These are phyloP conservation scores for Cryptococcus sp. DNA, from an alignment of 1,284 basidiomycete genomes.

Conservation along the genomic window DNA sequence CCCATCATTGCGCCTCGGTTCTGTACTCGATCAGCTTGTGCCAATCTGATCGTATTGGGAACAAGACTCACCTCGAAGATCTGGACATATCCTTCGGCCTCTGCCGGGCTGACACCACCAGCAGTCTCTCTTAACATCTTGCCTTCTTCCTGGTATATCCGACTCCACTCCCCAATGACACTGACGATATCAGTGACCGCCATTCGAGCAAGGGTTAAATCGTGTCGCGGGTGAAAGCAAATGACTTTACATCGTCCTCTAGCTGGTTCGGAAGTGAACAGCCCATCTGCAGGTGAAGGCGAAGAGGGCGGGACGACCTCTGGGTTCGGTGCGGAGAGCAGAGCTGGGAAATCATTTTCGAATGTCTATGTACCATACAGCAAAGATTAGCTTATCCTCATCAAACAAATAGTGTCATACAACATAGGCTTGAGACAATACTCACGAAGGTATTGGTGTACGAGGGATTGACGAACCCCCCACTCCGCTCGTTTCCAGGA, in stretches of 20 bases:
- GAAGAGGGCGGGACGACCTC: slow-evolving; percentile 54
- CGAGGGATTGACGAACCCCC: slow-evolving; percentile 68
- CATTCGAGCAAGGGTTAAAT: slow-evolving; percentile 83
- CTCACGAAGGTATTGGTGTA: slow-evolving; percentile 68
- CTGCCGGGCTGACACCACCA: too few species aligned
- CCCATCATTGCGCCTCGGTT: slow-evolving; percentile 97
- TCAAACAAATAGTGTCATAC: too few species aligned
- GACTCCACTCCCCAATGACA: slow-evolving; percentile 75
- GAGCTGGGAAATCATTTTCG: slow-evolving; percentile 83
- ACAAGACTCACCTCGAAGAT: slow-evolving; percentile 71
- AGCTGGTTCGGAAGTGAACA: slow-evolving; percentile 71
- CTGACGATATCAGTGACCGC: slow-evolving; percentile 62
- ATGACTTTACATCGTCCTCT: slow-evolving; percentile 87
- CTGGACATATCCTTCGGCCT: slow-evolving; percentile 68
- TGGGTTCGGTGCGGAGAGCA: slow-evolving; percentile 58
- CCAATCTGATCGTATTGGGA: not conserved
- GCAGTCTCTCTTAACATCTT: not conserved
- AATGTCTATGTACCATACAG: slow-evolving; percentile 57
- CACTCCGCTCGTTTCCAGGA: slow-evolving; percentile 80
- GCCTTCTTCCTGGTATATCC: slow-evolving; percentile 67
- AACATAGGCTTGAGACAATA: not conserved
- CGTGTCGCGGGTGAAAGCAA: slow-evolving; percentile 85
- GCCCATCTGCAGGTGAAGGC: slow-evolving; percentile 59
- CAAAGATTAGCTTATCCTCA: too few species aligned
- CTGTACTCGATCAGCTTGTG: slow-evolving; percentile 52